Evolutionary conservation across 2,329 filamentous ascomycete species (phyloP).

Genomic region (Camillea tinctor): DNA sequence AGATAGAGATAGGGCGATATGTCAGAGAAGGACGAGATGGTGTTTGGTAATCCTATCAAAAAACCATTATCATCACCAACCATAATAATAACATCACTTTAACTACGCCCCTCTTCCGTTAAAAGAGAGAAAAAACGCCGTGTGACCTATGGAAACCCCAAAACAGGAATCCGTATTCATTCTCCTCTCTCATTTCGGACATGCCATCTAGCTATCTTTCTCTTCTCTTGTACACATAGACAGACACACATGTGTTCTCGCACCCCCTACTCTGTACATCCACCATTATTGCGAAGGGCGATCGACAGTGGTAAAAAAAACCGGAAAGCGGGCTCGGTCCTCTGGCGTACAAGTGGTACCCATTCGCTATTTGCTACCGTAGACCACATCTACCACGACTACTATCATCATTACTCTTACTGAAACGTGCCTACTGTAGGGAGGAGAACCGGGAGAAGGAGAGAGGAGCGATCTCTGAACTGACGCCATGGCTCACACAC

Average conservation of each 20-base stretch:
- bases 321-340: background rate
- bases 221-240: too few relatives aligned
- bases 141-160: background rate
- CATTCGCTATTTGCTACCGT: background rate
- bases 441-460: too few relatives aligned
- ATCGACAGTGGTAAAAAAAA: background rate
- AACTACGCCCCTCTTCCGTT: background rate
- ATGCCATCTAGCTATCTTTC: background rate
- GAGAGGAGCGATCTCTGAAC: background rate
- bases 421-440: background rate
- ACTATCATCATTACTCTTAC: too few relatives aligned
- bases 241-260: too few relatives aligned
- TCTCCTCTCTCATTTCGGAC: background rate
- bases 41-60: background rate
- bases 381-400: too few relatives aligned
- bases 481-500: background rate
- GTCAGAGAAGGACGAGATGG: too few relatives aligned
- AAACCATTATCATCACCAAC: too few relatives aligned
- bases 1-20: background rate
- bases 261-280: too few relatives aligned
- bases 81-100: background rate
- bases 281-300: background rate
- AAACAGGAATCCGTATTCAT: background rate
- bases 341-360: too few relatives aligned
- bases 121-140: background rate